A percentile compares a stretch with the other conserved stretches of the same genome.
Evolutionary conservation across 108 stramenopile species (phyloP).

Genomic region (Schizochytrium sp.): DNA sequence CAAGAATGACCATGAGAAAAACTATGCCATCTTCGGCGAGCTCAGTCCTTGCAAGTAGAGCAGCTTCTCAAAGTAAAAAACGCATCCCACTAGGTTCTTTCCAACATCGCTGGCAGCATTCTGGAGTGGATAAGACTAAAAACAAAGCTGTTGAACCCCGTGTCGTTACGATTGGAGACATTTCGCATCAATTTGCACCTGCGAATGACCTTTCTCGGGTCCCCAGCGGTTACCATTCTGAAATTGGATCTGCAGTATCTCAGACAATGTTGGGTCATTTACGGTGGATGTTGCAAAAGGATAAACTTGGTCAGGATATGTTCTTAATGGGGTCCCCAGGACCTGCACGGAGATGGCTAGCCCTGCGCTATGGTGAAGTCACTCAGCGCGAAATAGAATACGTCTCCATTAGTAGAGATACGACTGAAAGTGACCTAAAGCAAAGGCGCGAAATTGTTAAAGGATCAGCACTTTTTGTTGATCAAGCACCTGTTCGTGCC

Average conservation of each 20-base stretch:
- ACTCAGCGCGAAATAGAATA: constrained; percentile 79
- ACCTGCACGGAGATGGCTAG: constrained; percentile 77
- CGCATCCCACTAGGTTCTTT: no score
- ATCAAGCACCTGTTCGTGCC: constrained; percentile 88
- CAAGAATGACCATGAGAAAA: no score
- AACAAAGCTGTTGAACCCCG: background rate
- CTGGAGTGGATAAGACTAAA: no score
- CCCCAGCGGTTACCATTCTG: constrained; percentile 23
- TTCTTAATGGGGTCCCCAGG: constrained; percentile 81
- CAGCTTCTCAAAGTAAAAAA: no score
- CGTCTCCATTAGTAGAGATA: constrained; percentile 80
- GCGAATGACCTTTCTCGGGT: background rate
- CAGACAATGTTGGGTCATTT: constrained; percentile 62
- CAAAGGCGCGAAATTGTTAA: constrained; percentile 81
- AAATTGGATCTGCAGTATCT: constrained; percentile 16
- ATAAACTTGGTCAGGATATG: constrained; percentile 83
- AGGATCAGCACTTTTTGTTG: constrained; percentile 68
- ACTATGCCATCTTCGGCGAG: no score
- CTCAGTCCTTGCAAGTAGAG: no score
- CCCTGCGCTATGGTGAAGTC: constrained; percentile 80
- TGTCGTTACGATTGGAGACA: constrained; percentile 23
- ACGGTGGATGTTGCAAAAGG: constrained; percentile 89
- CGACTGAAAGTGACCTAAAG: constrained; percentile 87
- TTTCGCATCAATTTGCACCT: background rate
- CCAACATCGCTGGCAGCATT: no score